Conservation (phyloP, 140 eudicot species). For the Senecio squalidus region DNA sequence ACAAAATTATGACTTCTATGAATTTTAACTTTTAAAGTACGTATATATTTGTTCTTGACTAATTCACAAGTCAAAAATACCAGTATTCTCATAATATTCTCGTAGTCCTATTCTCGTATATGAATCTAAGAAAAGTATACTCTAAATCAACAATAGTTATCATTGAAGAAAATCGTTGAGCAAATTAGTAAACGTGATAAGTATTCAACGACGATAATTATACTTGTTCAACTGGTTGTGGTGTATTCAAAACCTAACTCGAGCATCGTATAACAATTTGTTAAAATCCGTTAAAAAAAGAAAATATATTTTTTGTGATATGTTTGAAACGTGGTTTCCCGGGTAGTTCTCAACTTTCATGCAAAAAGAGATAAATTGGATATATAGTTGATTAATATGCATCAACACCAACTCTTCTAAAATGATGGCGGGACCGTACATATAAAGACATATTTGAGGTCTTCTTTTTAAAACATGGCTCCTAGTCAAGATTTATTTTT, state of each 20-base stretch:
- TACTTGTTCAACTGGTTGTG: neutral
- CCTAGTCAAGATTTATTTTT: constrained; percentile 8
- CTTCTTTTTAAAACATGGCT: neutral
- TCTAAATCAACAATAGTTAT: neutral
- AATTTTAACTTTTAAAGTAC: too few relatives aligned
- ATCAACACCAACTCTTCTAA: constrained; percentile 11
- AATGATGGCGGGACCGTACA: constrained; percentile 19
- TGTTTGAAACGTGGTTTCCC: neutral
- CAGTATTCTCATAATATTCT: too few relatives aligned
- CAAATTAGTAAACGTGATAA: neutral
- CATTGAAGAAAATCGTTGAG: neutral
- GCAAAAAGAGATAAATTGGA: constrained; percentile 7
- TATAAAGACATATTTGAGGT: constrained; percentile 18
- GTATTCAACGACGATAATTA: neutral
- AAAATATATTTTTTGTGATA: too few relatives aligned
- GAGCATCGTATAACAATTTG: neutral
- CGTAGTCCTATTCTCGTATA: neutral
- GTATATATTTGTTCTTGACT: too few relatives aligned
- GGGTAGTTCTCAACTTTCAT: neutral
- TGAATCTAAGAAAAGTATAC: constrained; percentile 4
- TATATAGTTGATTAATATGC: neutral
- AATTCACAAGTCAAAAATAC: neutral
- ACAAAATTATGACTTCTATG: too few relatives aligned
- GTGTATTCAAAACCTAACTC: neutral
- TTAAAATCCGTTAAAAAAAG: neutral